Base-by-base conservation (phyloP, 768 basidiomycete species). In the Kwoniella dendrophila region DNA sequence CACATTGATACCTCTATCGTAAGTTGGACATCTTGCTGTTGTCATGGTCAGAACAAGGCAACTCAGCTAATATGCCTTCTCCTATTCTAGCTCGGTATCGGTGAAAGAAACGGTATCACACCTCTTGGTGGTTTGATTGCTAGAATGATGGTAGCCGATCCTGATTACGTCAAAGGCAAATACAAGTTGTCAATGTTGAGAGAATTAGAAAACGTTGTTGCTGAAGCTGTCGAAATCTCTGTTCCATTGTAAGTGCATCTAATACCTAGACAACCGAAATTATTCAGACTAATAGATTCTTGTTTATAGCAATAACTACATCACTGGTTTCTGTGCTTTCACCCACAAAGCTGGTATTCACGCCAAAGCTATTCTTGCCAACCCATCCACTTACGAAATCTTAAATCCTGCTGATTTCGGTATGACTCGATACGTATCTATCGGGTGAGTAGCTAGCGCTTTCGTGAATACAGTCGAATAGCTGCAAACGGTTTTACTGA, bases 341-440 rank as follows among this genome's bases (percentile, higher is more conserved):
- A 99, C 96, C 27, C 96, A 98, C 87, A 98, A 99, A 88, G 96
- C 96, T 22, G 96, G 96, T 78, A 99, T 99, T 68, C 96, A 99
- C 81, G 96, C 96, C 82, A 99, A 99, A 85, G 96, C 96, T 38
- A 99, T 99, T 80, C 86, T 94, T 66, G 96, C 97, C 83, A 99
- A 99, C 84, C 96, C 96, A 1, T 91, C 90, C 74, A 99, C 96
- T 10, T 99, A 98, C 81, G 95, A 99, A 82, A 97, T 97, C 80
- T 86, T 96, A 80, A 97, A 93, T 86, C 96, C 96, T 16, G 92
- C 95, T 80, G 96, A 99, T 82, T 99, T 99, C 74, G 96, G 96
- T 72, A 85, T 99, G 75, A 92, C 88, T 8, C 88, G 96, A 75
- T 99, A 98, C 75, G 94, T 99, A 68, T 96, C 95, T 40, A 97